Base-by-base conservation (phyloP, 257 asterid genomes). In the Fraxinus pennsylvanica region DNA sequence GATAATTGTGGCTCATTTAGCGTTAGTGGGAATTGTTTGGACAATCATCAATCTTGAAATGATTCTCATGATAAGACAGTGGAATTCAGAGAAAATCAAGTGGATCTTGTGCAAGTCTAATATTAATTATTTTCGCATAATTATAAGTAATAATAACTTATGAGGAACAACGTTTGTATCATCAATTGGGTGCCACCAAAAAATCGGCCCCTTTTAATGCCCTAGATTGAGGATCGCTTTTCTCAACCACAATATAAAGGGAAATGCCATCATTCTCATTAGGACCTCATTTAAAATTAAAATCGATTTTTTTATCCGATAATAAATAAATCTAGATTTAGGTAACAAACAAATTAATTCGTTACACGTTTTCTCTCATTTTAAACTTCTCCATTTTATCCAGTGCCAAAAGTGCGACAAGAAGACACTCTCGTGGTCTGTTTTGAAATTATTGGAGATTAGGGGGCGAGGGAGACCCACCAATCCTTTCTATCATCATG, bases 51-150 rank as follows among this genome's bases (percentile, higher is more conserved):
- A 33, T 47, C 59, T 75, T 73, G 50, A 30, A 76, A 47, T 17
- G 72, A 54, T 54, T 32, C n/a, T 66, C 35, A 57, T 33, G 52
- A 27, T 17, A 74, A 27, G 19, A 63, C 69, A 63, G 69, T 63
- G 69, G 35, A 63, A 63, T 63, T 63, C 19, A 27, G 69, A 63
- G 69, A 27, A 27, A 12, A 63, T 9, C 69, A 27, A 27, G 3
- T 61, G 68, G 33, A 61, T 61, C 5, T 61, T 3, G 9, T 10
- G 15, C 33, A 27, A 15, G 1, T 63, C 32, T 3, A 27, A 63
- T 27, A 2, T 63, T 27, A 21, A 59, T 59, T 59, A 59, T 21
- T 59, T 21, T 9, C 3, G 12, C 14, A n/a, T 59, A 59, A 59
- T 59, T 59, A n/a, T 59, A 59, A 54, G 9, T n/a, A 21, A 9